Conservation (phyloP, 257 asterid species). For the Capsicum pubescens region DNA sequence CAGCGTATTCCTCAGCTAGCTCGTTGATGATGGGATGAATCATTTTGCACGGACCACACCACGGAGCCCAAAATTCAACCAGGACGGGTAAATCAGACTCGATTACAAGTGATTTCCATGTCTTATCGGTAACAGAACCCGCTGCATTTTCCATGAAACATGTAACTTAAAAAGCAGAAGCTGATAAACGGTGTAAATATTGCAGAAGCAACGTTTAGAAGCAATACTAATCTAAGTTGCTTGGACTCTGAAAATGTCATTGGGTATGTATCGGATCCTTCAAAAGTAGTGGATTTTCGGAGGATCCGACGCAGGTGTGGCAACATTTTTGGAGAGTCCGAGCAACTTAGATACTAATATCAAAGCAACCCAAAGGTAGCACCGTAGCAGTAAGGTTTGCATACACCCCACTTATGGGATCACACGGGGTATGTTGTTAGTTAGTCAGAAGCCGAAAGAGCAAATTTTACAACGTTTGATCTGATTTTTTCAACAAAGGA, state of each 20-base stretch:
- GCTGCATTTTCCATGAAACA: conserved; percentile 52
- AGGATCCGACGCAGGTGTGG: too few relatives aligned
- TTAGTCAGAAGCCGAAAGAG: background rate
- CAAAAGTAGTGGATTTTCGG: too few relatives aligned
- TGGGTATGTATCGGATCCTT: too few relatives aligned
- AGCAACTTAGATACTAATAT: background rate
- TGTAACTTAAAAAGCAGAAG: conserved; percentile 30
- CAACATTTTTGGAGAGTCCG: too few relatives aligned
- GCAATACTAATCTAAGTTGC: too few relatives aligned
- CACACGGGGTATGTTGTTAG: background rate
- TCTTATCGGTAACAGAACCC: conserved; percentile 56
- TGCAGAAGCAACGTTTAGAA: background rate
- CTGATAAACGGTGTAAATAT: background rate
- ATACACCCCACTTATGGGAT: background rate
- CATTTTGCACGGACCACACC: conserved; percentile 99
- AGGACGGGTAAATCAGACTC: conserved; percentile 65
- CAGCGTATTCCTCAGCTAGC: conserved; percentile 69
- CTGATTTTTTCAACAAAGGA: background rate
- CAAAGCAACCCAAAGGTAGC: background rate
- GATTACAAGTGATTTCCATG: conserved; percentile 69
- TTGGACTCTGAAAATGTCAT: too few relatives aligned
- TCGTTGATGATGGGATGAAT: conserved; percentile 83
- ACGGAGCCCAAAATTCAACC: conserved; percentile 98
- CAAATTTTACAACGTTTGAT: background rate
- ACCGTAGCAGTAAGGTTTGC: background rate